Evolutionary conservation across 1,284 basidiomycete species (phyloP), one percentile per base, ranked within the genome.

Genomic region (Heterobasidion irregulare): DNA sequence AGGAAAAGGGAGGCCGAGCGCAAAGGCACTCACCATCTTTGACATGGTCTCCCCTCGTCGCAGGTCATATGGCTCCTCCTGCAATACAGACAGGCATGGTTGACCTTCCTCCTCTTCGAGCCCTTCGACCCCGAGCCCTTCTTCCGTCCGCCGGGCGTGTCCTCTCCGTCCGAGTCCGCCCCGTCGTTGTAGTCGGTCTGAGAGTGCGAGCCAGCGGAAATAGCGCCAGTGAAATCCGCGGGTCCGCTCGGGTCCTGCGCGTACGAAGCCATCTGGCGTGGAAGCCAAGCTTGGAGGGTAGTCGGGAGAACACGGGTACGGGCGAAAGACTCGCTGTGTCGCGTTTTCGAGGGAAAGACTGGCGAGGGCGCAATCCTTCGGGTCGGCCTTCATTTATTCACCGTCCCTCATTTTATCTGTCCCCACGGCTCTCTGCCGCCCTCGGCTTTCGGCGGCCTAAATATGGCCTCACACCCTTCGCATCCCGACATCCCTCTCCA

Each of bases 41-140:
- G 88, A 69, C 92, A 94, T 5, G 92, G 93, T 49, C 92, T 75
- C 18, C 86, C 86, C 62, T 93, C 91, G 66, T 94, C 91, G 72
- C 92, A 94, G 8, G 91, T 93, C 92, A 94, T 92, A 80, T 93
- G 88, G 79, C 91, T 94, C 57, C 93, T 75, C 62, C 94, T 78
- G 71, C 94, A 97, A 72, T 96, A 98, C 52, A 98, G 77, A 68
- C 94, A 97, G 1, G 94, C 94, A 72, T 91, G 88, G 70, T 92
- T 93, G 57, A 91, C 88, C 68, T 92, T 92, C 56, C 88, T 73
- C 62, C 89, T 74, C 70, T 89, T 89, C 50, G 73, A 67, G 38
- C 66, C 65, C 71, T 84, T 75, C 6, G 53, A 26, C 26, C 26
- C 26, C 26, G 26, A 26, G 26, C 26, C 50, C 65, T 74, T 84